Conservation (phyloP, 768 basidiomycete species). For the Hygrophoropsis aurantiaca region DNA sequence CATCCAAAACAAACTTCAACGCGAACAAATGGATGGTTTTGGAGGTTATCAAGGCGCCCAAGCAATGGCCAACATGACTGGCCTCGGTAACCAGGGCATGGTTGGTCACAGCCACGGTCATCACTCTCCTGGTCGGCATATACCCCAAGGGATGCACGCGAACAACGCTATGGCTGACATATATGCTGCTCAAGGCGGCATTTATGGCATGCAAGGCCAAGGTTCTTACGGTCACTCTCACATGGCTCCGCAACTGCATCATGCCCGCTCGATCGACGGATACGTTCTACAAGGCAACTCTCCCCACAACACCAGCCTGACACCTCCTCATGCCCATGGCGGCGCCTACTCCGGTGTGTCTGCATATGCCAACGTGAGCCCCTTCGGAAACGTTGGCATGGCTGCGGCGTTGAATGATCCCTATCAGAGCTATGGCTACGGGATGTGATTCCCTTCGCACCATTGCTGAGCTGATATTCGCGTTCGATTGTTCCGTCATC, state of each 20-base stretch:
- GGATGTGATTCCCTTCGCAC: slow-evolving; percentile 57
- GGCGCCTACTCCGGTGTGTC: slow-evolving; percentile 59
- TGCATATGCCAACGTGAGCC: slow-evolving; percentile 52
- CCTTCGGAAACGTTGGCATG: slow-evolving; percentile 46
- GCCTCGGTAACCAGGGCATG: slow-evolving; percentile 56
- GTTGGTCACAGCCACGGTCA: slow-evolving; percentile 34
- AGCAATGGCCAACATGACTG: slow-evolving; percentile 54
- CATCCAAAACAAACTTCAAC: slow-evolving; percentile 97
- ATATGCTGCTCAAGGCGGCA: slow-evolving; percentile 58
- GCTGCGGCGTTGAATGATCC: slow-evolving; percentile 66
- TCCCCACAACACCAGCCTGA: slow-evolving; percentile 60
- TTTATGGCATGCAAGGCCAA: slow-evolving; percentile 62
- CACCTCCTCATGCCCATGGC: slow-evolving; percentile 55
- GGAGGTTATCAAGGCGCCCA: slow-evolving; percentile 60
- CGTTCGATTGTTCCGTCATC: slow-evolving; percentile 10
- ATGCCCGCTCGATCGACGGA: slow-evolving; percentile 74
- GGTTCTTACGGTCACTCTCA: slow-evolving; percentile 60
- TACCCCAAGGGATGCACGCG: slow-evolving; percentile 52
- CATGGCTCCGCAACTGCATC: slow-evolving; percentile 57
- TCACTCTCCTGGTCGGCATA: slow-evolving; percentile 50
- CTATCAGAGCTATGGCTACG: slow-evolving; percentile 79
- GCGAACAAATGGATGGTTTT: slow-evolving; percentile 80
- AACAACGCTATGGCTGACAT: slow-evolving; percentile 60
- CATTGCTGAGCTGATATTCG: slow-evolving; percentile 27
- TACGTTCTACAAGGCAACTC: slow-evolving; percentile 79